Evolutionary conservation across 1,284 basidiomycete genomes (phyloP).

Genomic region (Megacollybia platyphylla): DNA sequence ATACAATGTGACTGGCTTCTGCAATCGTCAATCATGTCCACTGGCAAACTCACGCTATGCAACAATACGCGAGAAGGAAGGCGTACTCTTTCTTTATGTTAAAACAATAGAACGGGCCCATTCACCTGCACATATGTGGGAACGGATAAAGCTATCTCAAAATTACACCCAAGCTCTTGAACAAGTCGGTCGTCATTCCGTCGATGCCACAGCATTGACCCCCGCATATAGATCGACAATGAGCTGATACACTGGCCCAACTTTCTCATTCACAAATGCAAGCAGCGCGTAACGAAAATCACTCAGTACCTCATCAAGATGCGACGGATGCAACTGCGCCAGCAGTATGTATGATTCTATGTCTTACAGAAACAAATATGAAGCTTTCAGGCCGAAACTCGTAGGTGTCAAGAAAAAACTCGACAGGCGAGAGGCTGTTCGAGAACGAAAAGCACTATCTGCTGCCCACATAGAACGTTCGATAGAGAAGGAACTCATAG

Average conservation of each 20-base stretch:
- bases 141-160: conserved; percentile 85
- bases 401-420: conserved; percentile 96
- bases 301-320: conserved; percentile 99
- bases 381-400: conserved; percentile 65
- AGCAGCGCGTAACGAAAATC: conserved; percentile 97
- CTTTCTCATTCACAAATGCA: conserved; percentile 97
- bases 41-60: conserved; percentile 96
- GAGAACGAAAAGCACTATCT: conserved; percentile 92
- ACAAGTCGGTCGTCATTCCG: conserved; percentile 43
- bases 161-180: conserved; percentile 93
- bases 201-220: conserved; percentile 2
- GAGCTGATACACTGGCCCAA: conserved; percentile 97
- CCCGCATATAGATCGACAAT: conserved; percentile 71
- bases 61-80: conserved; percentile 92
- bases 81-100: conserved; percentile 89
- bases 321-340: conserved; percentile 79
- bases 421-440: conserved; percentile 85
- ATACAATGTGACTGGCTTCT: conserved; percentile 98
- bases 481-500: conserved; percentile 94
- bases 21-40: conserved; percentile 92
- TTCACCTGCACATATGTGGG: conserved; percentile 95
- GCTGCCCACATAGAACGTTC: conserved; percentile 90
- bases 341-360: conserved; percentile 54
- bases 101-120: conserved; percentile 98
- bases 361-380: not conserved